Evolutionary conservation across 148 eudicot genomes (phyloP).

Genomic region (Heliamphora exappendiculata): DNA sequence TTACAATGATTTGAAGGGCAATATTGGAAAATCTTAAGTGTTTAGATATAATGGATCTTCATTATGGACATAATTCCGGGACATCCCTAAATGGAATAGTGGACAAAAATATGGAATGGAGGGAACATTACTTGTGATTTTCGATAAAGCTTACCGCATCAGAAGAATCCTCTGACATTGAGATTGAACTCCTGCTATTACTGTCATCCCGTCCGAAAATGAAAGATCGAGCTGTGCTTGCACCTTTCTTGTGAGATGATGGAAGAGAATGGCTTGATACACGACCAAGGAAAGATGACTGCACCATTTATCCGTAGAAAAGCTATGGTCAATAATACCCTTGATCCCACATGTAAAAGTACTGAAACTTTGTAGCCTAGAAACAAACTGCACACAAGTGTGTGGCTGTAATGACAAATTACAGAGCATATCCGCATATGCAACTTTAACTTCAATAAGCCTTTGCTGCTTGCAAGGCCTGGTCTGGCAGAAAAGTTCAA

Average conservation of each 20-base stretch:
- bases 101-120: neutral
- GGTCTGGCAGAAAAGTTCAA: neutral
- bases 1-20: neutral
- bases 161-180: constrained; percentile 53
- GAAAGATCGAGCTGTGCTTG: constrained; percentile 45
- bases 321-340: neutral
- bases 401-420: neutral
- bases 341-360: neutral
- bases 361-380: neutral
- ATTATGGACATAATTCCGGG: neutral
- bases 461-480: neutral
- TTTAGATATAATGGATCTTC: neutral
- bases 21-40: neutral
- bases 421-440: neutral
- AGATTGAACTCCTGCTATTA: constrained; percentile 66
- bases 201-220: constrained; percentile 95
- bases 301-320: constrained; percentile 18
- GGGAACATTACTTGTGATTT: neutral
- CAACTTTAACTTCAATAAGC: neutral
- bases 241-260: constrained; percentile 40
- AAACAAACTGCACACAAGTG: neutral
- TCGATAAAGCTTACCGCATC: constrained; percentile 36
- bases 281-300: constrained; percentile 84
- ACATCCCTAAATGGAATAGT: neutral
- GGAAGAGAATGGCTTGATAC: constrained; percentile 47